Conservation (phyloP, 1,284 basidiomycete species). For the Trichosporon ovoides region DNA sequence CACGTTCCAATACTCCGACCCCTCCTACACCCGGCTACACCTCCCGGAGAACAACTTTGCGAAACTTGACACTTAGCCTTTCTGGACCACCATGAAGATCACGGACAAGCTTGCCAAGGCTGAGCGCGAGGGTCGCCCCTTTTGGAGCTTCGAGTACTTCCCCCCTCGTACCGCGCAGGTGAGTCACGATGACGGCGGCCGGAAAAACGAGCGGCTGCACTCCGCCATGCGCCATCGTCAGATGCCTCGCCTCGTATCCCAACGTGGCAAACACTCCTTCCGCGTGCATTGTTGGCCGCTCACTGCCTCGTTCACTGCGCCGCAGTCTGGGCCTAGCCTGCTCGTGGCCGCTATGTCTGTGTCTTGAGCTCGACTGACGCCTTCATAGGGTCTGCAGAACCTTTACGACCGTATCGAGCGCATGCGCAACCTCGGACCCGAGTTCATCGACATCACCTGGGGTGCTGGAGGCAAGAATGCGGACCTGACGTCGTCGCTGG, state of each 20-base stretch:
- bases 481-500: constrained; percentile 87
- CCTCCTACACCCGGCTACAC: too few relatives aligned
- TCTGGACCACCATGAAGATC: constrained; percentile 65
- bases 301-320: too few relatives aligned
- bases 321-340: too few relatives aligned
- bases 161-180: constrained; percentile 90
- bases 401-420: constrained; percentile 94
- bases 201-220: too few relatives aligned
- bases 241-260: background rate
- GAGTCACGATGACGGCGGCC: constrained; percentile 14
- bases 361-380: constrained; percentile 9
- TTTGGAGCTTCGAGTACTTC: constrained; percentile 98
- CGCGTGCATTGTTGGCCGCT: too few relatives aligned
- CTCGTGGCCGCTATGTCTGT: background rate
- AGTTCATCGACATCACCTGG: constrained; percentile 99
- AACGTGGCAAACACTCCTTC: too few relatives aligned
- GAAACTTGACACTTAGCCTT: background rate
- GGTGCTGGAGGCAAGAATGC: constrained; percentile 94
- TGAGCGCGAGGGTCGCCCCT: constrained; percentile 70
- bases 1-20: background rate
- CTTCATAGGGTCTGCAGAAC: constrained; percentile 79
- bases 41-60: background rate
- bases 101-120: constrained; percentile 82
- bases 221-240: constrained; percentile 45
- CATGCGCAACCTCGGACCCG: constrained; percentile 90